Base-by-base conservation (phyloP, 2,329 filamentous ascomycete species). In the Sporothrix humicola region DNA sequence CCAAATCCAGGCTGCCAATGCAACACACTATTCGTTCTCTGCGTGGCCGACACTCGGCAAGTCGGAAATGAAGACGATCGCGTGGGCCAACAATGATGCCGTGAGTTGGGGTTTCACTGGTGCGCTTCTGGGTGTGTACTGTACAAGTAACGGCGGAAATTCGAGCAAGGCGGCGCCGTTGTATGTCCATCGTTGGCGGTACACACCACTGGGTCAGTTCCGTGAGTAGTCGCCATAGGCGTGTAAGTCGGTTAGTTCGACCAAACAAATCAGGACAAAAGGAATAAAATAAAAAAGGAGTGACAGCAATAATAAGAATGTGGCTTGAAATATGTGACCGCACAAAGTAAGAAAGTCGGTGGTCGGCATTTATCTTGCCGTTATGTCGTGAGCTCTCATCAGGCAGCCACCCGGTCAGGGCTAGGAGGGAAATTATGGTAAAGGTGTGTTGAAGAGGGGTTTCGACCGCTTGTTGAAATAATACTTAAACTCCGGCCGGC, bases 81-180 rank as follows among this genome's bases (percentile, higher is more conserved):
- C 82, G 17, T 78, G 79, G 20, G 79, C 78, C 1, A 80, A 79
- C 3, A 83, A 83, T 74, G 79, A 78, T 9, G 75, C 79, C 10
- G 80, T 84, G 10, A 84, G 80, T 74, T 84, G 79, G 81, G 83
- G 80, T 0, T 82, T 82, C 73, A 83, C 83, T 82, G 86, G 87
- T 0, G 83, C 83, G 0, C 79, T 89, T 23, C 74, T 89, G 0
- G 87, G 87, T 0, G 81, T 84, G 0, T 89, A 88, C 77, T 84
- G 83, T 56, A 88, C 87, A 3, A 86, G 80, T 42, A 88, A 89
- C 75, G 86, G 86, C 0, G 82, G 82, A 1, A 78, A 81, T 12
- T 83, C 82, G 2, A 81, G 37, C 58, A 44, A 44, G 15, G 58
- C 77, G 2, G 83, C 83, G 46, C 81, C 83, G 3, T 85, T 84